A percentile compares a stretch with the other conserved stretches of the same genome.
These are phyloP conservation scores for Ustilago shanxiensis DNA, from an alignment of 1,284 basidiomycete genomes.

Conservation along the genomic window DNA sequence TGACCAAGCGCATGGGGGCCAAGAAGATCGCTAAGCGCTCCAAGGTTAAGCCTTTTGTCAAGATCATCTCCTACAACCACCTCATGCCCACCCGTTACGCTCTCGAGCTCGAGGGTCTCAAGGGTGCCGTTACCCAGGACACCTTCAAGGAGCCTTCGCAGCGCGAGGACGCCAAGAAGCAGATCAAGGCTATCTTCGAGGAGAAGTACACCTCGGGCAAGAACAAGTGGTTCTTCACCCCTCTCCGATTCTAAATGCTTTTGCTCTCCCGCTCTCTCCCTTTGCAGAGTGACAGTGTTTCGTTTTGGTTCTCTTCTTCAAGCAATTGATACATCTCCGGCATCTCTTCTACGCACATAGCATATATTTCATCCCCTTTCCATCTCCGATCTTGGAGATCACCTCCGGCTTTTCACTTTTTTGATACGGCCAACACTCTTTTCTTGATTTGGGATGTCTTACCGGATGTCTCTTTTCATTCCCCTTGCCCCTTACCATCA, in stretches of 20 bases:
- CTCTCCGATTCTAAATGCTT: constrained; percentile 66
- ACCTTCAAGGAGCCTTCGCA: constrained; percentile 70
- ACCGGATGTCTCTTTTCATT: background rate
- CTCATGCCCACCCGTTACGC: constrained; percentile 70
- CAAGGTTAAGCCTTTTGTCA: constrained; percentile 70
- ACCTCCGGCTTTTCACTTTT: background rate
- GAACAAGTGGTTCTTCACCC: constrained; percentile 71
- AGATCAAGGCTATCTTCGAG: constrained; percentile 69
- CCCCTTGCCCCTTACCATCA: constrained; percentile 8
- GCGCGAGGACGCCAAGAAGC: constrained; percentile 69
- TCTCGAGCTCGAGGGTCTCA: constrained; percentile 70
- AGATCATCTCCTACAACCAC: constrained; percentile 71
- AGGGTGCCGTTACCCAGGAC: constrained; percentile 66
- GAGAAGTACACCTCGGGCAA: constrained; percentile 70
- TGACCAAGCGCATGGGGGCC: constrained; percentile 69
- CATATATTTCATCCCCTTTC: constrained; percentile 11
- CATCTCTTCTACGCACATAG: constrained; percentile 16
- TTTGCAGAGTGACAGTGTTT: background rate
- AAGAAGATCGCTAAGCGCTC: constrained; percentile 70
- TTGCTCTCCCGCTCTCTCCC: background rate
- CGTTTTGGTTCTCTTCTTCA: constrained; percentile 11
- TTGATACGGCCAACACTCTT: constrained; percentile 2
- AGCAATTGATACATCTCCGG: constrained; percentile 10
- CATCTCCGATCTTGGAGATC: background rate
- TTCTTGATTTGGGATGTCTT: background rate